These are phyloP conservation scores for Mycena vitilis DNA, from an alignment of 768 basidiomycete species.

Conservation along the genomic window DNA sequence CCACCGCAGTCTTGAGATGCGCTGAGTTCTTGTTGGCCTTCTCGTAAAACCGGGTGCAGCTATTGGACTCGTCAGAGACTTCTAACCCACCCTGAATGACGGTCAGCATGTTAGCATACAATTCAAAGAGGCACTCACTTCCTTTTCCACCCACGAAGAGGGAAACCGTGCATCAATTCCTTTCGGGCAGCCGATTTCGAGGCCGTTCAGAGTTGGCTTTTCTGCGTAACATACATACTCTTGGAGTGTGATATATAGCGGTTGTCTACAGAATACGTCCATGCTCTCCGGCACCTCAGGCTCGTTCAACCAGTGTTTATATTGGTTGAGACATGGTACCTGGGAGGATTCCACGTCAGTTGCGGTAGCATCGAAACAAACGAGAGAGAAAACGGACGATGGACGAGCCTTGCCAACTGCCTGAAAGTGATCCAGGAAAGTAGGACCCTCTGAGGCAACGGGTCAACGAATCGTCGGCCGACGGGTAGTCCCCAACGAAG, in stretches of 20 bases:
- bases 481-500: slow-evolving; percentile 27
- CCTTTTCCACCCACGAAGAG: slow-evolving; percentile 49
- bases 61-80: slow-evolving; percentile 49
- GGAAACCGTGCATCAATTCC: slow-evolving; percentile 60
- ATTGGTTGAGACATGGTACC: slow-evolving; percentile 54
- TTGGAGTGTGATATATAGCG: slow-evolving; percentile 60
- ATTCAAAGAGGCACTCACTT: slow-evolving; percentile 61
- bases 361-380: neutral
- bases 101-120: slow-evolving; percentile 50
- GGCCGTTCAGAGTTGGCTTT: neutral
- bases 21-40: slow-evolving; percentile 39
- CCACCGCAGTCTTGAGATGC: slow-evolving; percentile 45
- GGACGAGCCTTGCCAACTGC: slow-evolving; percentile 62
- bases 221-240: slow-evolving; percentile 59
- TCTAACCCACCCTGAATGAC: slow-evolving; percentile 64
- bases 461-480: slow-evolving; percentile 1
- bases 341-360: slow-evolving; percentile 33
- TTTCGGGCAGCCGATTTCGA: slow-evolving; percentile 34
- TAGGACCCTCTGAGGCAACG: slow-evolving; percentile 43
- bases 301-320: slow-evolving; percentile 50
- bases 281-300: slow-evolving; percentile 48
- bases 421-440: slow-evolving; percentile 56
- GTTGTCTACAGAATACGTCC: slow-evolving; percentile 52
- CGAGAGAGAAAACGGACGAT: slow-evolving; percentile 48
- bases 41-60: slow-evolving; percentile 53